Evolutionary conservation across 2,329 filamentous ascomycete genomes (phyloP).

Genomic region (Bipolaris victoriae): DNA sequence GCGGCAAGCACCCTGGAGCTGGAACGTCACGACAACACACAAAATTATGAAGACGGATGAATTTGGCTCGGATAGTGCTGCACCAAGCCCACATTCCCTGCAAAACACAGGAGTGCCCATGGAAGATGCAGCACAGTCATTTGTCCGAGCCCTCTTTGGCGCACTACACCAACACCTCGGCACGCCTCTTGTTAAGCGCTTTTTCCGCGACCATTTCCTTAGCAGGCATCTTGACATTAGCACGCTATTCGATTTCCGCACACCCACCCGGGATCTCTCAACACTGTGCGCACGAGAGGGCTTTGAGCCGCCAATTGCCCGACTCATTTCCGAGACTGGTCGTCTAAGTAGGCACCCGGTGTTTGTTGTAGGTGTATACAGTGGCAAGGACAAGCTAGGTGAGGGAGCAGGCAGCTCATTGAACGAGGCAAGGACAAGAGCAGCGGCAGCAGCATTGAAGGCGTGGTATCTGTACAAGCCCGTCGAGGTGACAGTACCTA

Average conservation of each 20-base stretch:
- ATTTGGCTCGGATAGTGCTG: slow-evolving; percentile 71
- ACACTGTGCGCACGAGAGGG: slow-evolving; percentile 85
- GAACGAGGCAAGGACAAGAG: slow-evolving; percentile 76
- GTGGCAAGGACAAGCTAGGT: slow-evolving; percentile 86
- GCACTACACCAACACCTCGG: slow-evolving; percentile 87
- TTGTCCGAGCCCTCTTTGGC: slow-evolving; percentile 83
- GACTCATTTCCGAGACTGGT: slow-evolving; percentile 89
- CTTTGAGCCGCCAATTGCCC: slow-evolving; percentile 85
- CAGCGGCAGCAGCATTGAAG: slow-evolving; percentile 85
- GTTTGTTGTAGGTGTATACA: slow-evolving; percentile 92
- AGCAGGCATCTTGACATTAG: slow-evolving; percentile 78
- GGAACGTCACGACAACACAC: slow-evolving; percentile 61
- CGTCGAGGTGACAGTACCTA: slow-evolving; percentile 58
- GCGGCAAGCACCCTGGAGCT: slow-evolving; percentile 41
- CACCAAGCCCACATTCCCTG: slow-evolving; percentile 33
- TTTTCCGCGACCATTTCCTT: slow-evolving; percentile 84
- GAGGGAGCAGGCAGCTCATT: slow-evolving; percentile 84
- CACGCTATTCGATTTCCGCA: slow-evolving; percentile 80
- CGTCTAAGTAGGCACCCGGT: slow-evolving; percentile 84
- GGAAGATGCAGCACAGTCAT: slow-evolving; percentile 71
- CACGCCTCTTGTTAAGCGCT: slow-evolving; percentile 75
- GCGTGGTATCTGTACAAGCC: slow-evolving; percentile 97
- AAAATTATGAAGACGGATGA: slow-evolving; percentile 82
- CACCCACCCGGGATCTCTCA: slow-evolving; percentile 82
- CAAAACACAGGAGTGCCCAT: slow-evolving; percentile 43